These are phyloP conservation scores for Leccinum sublutescens DNA, from an alignment of 768 basidiomycete species.

Conservation along the genomic window DNA sequence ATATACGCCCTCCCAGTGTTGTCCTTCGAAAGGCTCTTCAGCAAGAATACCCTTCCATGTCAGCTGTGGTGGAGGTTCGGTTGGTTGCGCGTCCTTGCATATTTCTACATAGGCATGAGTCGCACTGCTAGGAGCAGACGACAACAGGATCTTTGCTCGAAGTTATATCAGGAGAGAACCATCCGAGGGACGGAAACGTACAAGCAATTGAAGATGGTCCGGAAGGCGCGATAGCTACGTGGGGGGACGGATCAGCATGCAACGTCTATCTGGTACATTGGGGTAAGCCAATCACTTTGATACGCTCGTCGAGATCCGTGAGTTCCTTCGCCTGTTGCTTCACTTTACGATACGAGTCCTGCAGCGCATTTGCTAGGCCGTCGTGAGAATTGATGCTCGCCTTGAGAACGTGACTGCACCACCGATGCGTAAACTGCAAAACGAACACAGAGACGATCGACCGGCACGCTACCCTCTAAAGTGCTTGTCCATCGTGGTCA, in stretches of 20 bases:
- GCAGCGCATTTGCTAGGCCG: slow-evolving; percentile 56
- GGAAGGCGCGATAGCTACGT: slow-evolving; percentile 57
- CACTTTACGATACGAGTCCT: slow-evolving; percentile 49
- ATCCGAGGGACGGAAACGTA: slow-evolving; percentile 32
- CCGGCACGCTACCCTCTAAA: slow-evolving; percentile 46
- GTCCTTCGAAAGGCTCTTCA: slow-evolving; percentile 82
- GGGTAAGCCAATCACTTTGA: slow-evolving; percentile 44
- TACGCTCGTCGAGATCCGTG: slow-evolving; percentile 62
- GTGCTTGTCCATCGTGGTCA: slow-evolving; percentile 52
- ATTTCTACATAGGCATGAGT: slow-evolving; percentile 55
- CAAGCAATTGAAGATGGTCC: slow-evolving; percentile 72
- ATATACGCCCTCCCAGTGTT: slow-evolving; percentile 81
- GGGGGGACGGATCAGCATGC: slow-evolving; percentile 5
- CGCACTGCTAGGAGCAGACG: slow-evolving; percentile 46
- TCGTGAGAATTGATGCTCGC: slow-evolving; percentile 68
- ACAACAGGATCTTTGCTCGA: slow-evolving; percentile 50
- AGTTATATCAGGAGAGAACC: slow-evolving; percentile 1
- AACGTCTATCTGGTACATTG: not conserved
- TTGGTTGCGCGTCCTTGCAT: slow-evolving; percentile 42
- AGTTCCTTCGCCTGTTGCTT: slow-evolving; percentile 48
- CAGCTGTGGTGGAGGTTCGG: slow-evolving; percentile 36
- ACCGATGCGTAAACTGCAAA: slow-evolving; percentile 13
- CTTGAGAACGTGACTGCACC: slow-evolving; percentile 57
- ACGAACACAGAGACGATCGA: slow-evolving; percentile 3
- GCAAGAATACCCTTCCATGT: slow-evolving; percentile 80